Evolutionary conservation across 495 filamentous ascomycete genomes (phyloP).

Genomic region (Tuber magnatum): DNA sequence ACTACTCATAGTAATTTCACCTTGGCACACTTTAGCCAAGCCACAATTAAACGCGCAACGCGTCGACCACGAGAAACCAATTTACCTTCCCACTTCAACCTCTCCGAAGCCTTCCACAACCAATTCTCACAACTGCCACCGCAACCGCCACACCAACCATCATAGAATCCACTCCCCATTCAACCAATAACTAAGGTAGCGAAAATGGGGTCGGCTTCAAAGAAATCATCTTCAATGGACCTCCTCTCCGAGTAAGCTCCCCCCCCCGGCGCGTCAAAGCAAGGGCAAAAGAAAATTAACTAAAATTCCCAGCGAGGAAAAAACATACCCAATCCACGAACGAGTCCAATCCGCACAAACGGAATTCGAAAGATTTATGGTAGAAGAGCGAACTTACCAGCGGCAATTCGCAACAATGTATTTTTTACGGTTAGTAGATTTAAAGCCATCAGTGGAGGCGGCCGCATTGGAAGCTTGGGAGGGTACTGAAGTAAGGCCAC

Average conservation of each 20-base stretch:
- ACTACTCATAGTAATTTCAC: not conserved
- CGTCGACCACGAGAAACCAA: not conserved
- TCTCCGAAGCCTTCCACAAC: not conserved
- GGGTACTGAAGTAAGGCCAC: slow-evolving; percentile 53
- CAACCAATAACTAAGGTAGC: not conserved
- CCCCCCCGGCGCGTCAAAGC: not conserved
- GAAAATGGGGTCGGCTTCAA: not conserved
- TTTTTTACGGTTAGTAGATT: slow-evolving; percentile 77
- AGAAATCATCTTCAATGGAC: not conserved
- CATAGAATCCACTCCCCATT: not conserved
- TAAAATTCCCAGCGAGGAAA: slow-evolving; percentile 3
- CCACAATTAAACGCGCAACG: not conserved
- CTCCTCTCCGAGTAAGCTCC: not conserved
- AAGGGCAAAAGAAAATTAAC: not conserved
- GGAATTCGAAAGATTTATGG: slow-evolving; percentile 9
- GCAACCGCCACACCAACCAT: not conserved
- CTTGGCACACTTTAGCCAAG: not conserved
- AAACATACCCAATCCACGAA: slow-evolving; percentile 15
- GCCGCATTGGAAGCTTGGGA: slow-evolving; percentile 70
- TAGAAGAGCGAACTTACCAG: slow-evolving; percentile 51
- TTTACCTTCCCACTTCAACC: not conserved
- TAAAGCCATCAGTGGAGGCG: slow-evolving; percentile 75
- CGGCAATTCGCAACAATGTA: slow-evolving; percentile 98
- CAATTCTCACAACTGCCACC: not conserved
- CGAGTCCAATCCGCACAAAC: slow-evolving; percentile 21